These are phyloP conservation scores for Cordyceps javanica DNA, from an alignment of 2,329 filamentous ascomycete genomes.

Conservation along the genomic window DNA sequence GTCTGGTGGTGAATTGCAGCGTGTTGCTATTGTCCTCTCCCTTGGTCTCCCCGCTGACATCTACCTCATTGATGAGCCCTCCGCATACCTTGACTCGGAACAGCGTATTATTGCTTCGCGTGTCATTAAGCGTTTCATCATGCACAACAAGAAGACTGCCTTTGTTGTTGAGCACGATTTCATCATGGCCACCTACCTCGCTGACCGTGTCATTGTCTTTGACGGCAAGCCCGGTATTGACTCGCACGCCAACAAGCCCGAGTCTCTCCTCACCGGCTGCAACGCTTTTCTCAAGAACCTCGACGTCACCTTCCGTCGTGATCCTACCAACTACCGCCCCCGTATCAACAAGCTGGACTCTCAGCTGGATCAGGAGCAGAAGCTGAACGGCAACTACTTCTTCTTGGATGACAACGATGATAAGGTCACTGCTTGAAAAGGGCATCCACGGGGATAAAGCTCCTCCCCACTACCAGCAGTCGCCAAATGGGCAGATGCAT, in stretches of 20 bases:
- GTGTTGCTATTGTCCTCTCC: constrained; percentile 96
- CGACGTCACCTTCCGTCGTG: constrained; percentile 96
- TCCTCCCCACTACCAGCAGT: constrained; percentile 25
- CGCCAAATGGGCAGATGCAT: constrained; percentile 5
- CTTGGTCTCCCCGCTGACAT: constrained; percentile 94
- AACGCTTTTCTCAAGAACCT: constrained; percentile 95
- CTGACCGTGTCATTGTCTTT: constrained; percentile 97
- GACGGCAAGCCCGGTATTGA: constrained; percentile 88
- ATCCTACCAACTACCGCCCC: constrained; percentile 90
- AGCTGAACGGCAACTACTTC: constrained; percentile 90
- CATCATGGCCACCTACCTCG: constrained; percentile 76
- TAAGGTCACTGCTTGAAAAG: constrained; percentile 53
- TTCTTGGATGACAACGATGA: constrained; percentile 76
- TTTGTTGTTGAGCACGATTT: constrained; percentile 99
- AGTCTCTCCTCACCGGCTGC: constrained; percentile 91
- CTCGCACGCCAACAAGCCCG: constrained; percentile 80
- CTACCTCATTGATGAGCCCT: constrained; percentile 97
- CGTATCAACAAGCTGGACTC: constrained; percentile 97
- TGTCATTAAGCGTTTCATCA: constrained; percentile 99
- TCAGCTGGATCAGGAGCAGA: constrained; percentile 97
- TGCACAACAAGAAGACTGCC: constrained; percentile 99
- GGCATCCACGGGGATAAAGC: constrained; percentile 29
- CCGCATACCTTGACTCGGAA: constrained; percentile 95
- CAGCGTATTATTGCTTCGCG: constrained; percentile 96
- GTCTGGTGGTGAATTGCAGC: constrained; percentile 98